Base-by-base conservation (phyloP, 768 basidiomycete species). In the Collybiopsis confluens region DNA sequence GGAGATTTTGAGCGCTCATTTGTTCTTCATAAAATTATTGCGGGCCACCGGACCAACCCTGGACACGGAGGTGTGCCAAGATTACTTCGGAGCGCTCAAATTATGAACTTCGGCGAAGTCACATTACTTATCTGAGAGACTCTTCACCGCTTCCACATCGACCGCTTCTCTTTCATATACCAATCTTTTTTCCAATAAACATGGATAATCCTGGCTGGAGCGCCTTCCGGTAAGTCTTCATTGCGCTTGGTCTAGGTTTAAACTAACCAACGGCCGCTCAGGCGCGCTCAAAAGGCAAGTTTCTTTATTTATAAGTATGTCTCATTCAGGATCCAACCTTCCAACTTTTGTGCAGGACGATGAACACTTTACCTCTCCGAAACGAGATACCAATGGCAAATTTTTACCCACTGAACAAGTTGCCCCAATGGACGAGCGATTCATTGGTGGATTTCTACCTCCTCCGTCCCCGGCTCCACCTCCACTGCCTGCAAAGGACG, bases 131-230 rank as follows among this genome's bases (percentile, higher is more conserved):
- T 33, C 38, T 30, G 40, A 24, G 21, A 51, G 33, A n/a, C 40
- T 23, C 30, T 30, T 30, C 28, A 46, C 48, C 18, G 16, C 27
- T 27, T 38, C 21, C 21, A 28, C 37, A 21, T 30, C 27, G 10
- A 27, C 41, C 11, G 15, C 45, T 52, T 27, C 49, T 40, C 27
- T 27, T 20, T 33, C 30, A 27, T 23, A 84, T 21, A 70, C 76
- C 37, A 21, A 9, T 27, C 20, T 52, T 54, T 4, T 28, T 30
- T n/a, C 54, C 40, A 44, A 43, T 9, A 49, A 51, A 18, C 43
- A 90, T 92, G 88, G 90, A 91, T 64, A 82, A 78, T 54, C 71
- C 82, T 51, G 91, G 90, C 54, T 92, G 90, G 89, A 79, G 79
- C 60, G 88, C 88, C 33, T 74, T 75, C 13, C 5, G 30, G 30